phyloP scores from a whole-genome alignment of 768 basidiomycete species.

The Serendipita vermifera region DNA sequence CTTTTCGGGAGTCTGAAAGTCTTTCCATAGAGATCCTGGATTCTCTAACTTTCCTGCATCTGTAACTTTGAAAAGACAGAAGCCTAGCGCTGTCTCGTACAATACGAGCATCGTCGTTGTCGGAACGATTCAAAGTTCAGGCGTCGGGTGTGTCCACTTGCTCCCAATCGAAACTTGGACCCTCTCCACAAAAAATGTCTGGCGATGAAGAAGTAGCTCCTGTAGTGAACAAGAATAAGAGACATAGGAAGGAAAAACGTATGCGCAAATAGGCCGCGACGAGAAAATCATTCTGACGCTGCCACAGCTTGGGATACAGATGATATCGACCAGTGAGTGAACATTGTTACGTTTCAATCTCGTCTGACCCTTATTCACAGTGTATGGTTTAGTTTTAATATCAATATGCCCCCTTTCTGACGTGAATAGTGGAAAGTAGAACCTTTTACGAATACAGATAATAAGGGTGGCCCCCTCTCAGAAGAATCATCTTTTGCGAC shows the following conservation, averaged over 20 bases:
- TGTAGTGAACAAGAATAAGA: slow-evolving; percentile 68
- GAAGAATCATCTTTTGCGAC: slow-evolving; percentile 98
- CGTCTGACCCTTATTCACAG: slow-evolving; percentile 17
- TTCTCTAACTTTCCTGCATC: slow-evolving; percentile 70
- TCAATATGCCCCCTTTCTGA: neutral
- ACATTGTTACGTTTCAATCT: neutral
- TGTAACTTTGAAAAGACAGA: slow-evolving; percentile 93
- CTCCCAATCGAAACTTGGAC: neutral
- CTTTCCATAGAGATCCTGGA: slow-evolving; percentile 75
- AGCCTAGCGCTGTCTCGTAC: slow-evolving; percentile 92
- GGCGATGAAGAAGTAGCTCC: slow-evolving; percentile 28
- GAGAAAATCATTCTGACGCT: slow-evolving; percentile 16
- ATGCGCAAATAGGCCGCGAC: slow-evolving; percentile 23
- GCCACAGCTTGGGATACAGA: slow-evolving; percentile 91
- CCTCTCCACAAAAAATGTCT: slow-evolving; percentile 24
- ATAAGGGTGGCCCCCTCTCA: slow-evolving; percentile 68
- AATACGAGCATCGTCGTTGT: slow-evolving; percentile 71
- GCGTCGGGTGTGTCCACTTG: slow-evolving; percentile 7
- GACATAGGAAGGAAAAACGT: slow-evolving; percentile 93
- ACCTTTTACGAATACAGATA: slow-evolving; percentile 58
- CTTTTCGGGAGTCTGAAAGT: slow-evolving; percentile 84
- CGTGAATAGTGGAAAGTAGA: slow-evolving; percentile 72
- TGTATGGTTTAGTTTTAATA: slow-evolving; percentile 19
- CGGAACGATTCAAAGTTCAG: slow-evolving; percentile 1
- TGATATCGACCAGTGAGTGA: slow-evolving; percentile 90